Evolutionary conservation across 257 asterid genomes (phyloP).

Genomic region (Thymus quinquecostatus): DNA sequence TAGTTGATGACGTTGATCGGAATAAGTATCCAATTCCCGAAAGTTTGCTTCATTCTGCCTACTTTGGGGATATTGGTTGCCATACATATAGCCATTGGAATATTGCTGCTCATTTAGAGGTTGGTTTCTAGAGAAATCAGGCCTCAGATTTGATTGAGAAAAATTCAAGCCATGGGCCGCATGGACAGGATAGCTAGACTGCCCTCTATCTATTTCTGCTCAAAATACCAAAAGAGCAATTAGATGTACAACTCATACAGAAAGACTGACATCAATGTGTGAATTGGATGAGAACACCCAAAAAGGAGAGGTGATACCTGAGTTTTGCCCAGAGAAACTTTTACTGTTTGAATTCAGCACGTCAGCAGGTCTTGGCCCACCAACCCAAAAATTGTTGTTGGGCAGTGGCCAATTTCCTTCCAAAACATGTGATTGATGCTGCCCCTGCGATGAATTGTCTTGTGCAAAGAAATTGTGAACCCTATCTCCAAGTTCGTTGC

Average conservation of each 20-base stretch:
- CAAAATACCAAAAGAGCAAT: constrained; percentile 13
- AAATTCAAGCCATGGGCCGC: constrained; percentile 61
- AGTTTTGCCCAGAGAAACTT: constrained; percentile 52
- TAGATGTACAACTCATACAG: neutral
- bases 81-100: constrained; percentile 63
- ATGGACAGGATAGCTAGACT: constrained; percentile 52
- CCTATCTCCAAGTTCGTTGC: constrained; percentile 89
- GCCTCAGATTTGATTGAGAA: constrained; percentile 57
- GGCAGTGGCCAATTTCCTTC: constrained; percentile 70
- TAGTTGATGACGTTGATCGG: constrained; percentile 51
- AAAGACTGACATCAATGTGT: neutral
- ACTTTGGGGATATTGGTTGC: constrained; percentile 59
- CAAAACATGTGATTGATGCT: constrained; percentile 59
- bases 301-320: constrained; percentile 39
- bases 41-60: constrained; percentile 70
- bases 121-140: constrained; percentile 59
- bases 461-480: constrained; percentile 92
- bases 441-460: constrained; percentile 72
- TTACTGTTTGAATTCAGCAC: constrained; percentile 48
- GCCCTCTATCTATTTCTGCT: constrained; percentile 72
- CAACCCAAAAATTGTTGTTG: constrained; percentile 63
- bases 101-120: constrained; percentile 59
- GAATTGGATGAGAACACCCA: neutral
- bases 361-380: constrained; percentile 62
- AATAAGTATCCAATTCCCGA: constrained; percentile 59